Evolutionary conservation across 805 yeast species (phyloP).

Genomic region (Wickerhamiella musiphila): DNA sequence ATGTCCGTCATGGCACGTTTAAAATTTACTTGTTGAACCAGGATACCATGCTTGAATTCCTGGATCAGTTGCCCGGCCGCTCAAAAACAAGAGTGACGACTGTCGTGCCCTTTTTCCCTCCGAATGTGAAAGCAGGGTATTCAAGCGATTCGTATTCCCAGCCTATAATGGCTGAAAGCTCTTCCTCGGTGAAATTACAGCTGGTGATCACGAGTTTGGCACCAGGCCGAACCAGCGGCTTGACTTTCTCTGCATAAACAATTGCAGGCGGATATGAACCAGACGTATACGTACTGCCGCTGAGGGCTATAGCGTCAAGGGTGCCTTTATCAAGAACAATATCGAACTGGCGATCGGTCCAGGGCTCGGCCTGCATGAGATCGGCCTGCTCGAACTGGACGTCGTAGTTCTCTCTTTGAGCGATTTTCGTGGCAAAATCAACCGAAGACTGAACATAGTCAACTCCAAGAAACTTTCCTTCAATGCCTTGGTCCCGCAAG

Average conservation of each 20-base stretch:
- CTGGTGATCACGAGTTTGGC: constrained; percentile 65
- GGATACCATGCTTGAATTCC: too few species aligned
- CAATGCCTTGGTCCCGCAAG: constrained; percentile 44
- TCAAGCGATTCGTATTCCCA: constrained; percentile 46
- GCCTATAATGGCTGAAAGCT: constrained; percentile 35
- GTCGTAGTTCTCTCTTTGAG: constrained; percentile 18
- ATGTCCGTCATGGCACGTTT: too few species aligned
- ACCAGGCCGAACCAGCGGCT: constrained; percentile 35
- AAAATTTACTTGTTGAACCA: too few species aligned
- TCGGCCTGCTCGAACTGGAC: constrained; percentile 51
- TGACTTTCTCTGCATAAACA: constrained; percentile 47
- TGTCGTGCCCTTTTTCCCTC: constrained; percentile 77
- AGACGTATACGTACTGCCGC: constrained; percentile 32
- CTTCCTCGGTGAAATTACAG: constrained; percentile 81
- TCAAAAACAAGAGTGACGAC: constrained; percentile 73
- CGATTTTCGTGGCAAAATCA: constrained; percentile 49
- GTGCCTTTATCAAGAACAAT: constrained; percentile 88
- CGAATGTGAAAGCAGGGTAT: constrained; percentile 76
- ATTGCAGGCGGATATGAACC: constrained; percentile 18
- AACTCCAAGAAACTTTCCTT: constrained; percentile 48
- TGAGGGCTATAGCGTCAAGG: constrained; percentile 86
- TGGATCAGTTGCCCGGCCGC: too few species aligned
- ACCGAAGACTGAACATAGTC: constrained; percentile 80
- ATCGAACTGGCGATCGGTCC: constrained; percentile 37
- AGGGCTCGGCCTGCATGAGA: constrained; percentile 30